phyloP scores from a whole-genome alignment of 169 alveolate species.

The Besnoitia besnoiti region DNA sequence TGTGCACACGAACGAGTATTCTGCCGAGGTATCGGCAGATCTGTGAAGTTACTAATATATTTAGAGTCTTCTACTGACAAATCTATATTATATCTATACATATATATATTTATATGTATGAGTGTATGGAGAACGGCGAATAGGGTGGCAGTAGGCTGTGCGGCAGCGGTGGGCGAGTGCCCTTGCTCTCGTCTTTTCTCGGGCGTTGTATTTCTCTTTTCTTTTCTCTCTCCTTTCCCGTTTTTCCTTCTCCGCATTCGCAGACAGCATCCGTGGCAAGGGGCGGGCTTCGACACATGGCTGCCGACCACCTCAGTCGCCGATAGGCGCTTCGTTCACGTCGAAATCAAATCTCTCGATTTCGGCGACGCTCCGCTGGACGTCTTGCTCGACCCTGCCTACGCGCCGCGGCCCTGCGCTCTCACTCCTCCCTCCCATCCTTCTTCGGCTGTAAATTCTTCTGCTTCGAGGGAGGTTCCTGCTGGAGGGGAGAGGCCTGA shows the following conservation, averaged over 20 bases:
- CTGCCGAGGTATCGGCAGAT: no score
- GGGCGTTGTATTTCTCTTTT: neutral
- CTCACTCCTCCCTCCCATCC: neutral
- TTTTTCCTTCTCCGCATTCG: neutral
- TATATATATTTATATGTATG: no score
- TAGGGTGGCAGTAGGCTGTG: neutral
- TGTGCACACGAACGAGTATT: no score
- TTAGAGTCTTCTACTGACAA: neutral
- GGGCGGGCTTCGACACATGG: slow-evolving; percentile 31
- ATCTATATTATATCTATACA: neutral
- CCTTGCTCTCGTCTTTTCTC: neutral
- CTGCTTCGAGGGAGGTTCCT: neutral
- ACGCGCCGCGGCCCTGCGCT: neutral
- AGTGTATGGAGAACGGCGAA: neutral
- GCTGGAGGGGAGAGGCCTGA: neutral
- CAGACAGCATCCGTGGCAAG: slow-evolving; percentile 37
- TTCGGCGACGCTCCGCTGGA: slow-evolving; percentile 19
- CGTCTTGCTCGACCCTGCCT: slow-evolving; percentile 26
- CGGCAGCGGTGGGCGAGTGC: neutral
- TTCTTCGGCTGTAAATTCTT: neutral
- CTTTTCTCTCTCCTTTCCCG: neutral
- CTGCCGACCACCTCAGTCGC: neutral
- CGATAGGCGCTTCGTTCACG: neutral
- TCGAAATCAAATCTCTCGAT: slow-evolving; percentile 1
- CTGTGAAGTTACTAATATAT: no score